phyloP scores from a whole-genome alignment of 176 grass and related monocot species.

The Thalia dealbata region DNA sequence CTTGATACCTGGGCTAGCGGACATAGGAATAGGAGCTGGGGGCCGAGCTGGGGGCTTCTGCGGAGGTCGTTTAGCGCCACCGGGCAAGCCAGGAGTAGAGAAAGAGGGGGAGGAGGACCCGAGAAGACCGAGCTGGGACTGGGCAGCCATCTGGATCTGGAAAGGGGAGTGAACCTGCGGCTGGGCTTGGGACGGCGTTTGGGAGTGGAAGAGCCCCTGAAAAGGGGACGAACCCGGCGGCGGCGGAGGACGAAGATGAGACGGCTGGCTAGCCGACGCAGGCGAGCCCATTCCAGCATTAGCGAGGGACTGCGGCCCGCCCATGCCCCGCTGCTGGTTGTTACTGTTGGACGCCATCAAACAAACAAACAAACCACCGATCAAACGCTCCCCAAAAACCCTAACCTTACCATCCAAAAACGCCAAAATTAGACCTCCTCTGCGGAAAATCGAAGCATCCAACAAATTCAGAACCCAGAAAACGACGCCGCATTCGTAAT shows the following conservation, averaged over 20 bases:
- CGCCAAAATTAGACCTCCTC: background rate
- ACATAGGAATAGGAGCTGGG: slow-evolving; percentile 16
- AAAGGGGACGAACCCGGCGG: slow-evolving; percentile 34
- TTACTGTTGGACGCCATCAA: slow-evolving; percentile 2
- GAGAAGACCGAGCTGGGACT: slow-evolving; percentile 15
- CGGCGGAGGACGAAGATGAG: slow-evolving; percentile 49
- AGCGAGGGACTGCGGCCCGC: slow-evolving; percentile 19
- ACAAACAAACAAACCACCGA: background rate
- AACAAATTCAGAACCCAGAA: background rate
- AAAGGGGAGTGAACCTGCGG: slow-evolving; percentile 63
- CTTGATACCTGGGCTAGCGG: slow-evolving; percentile 9
- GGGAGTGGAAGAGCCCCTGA: slow-evolving; percentile 56
- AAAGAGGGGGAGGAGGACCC: slow-evolving; percentile 24
- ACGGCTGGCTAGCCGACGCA: slow-evolving; percentile 36
- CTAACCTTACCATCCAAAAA: background rate
- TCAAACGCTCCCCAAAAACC: background rate
- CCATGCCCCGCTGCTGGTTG: slow-evolving; percentile 1
- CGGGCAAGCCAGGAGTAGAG: slow-evolving; percentile 15
- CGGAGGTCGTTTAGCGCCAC: slow-evolving; percentile 41
- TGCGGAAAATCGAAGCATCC: background rate
- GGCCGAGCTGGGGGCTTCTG: slow-evolving; percentile 55
- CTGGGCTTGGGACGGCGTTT: slow-evolving; percentile 17
- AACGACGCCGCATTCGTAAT: background rate
- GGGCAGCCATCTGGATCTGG: slow-evolving; percentile 62
- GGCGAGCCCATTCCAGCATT: slow-evolving; percentile 9